Percentiles rank a stretch among this genome's conserved stretches.
These are phyloP conservation scores for Arabis hirsuta DNA, from an alignment of 345 rosid genomes.

Conservation along the genomic window DNA sequence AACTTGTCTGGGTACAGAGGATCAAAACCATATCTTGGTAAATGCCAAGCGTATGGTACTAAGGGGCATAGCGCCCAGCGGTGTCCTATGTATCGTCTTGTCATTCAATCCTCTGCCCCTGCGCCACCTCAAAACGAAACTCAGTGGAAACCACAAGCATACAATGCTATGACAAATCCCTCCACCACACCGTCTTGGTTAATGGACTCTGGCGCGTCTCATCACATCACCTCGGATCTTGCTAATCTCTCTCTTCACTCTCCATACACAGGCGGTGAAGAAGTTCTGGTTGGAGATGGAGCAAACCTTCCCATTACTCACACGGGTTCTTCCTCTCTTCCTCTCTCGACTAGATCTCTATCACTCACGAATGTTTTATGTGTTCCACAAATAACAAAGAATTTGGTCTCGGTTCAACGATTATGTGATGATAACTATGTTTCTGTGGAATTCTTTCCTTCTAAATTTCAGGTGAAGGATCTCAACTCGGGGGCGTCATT, in stretches of 20 bases:
- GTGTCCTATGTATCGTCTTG: neutral
- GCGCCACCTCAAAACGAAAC: neutral
- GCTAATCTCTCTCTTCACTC: no score
- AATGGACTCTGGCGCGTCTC: neutral
- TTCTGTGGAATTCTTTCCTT: no score
- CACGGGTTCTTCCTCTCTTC: no score
- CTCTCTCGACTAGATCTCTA: no score
- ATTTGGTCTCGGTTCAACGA: no score
- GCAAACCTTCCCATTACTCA: no score
- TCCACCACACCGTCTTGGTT: neutral
- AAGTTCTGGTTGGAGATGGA: no score
- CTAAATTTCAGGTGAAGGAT: neutral
- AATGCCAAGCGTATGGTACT: neutral
- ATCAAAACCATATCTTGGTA: neutral
- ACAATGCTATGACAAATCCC: neutral
- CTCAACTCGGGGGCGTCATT: neutral
- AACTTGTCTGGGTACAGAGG: neutral
- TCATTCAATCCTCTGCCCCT: neutral
- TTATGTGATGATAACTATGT: no score
- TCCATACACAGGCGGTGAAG: no score
- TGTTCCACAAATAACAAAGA: no score
- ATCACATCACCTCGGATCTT: no score
- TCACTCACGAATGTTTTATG: no score
- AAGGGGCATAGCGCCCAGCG: neutral
- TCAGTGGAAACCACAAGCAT: neutral